phyloP scores from a whole-genome alignment of 768 basidiomycete species.

The Trametes cinnabarina region DNA sequence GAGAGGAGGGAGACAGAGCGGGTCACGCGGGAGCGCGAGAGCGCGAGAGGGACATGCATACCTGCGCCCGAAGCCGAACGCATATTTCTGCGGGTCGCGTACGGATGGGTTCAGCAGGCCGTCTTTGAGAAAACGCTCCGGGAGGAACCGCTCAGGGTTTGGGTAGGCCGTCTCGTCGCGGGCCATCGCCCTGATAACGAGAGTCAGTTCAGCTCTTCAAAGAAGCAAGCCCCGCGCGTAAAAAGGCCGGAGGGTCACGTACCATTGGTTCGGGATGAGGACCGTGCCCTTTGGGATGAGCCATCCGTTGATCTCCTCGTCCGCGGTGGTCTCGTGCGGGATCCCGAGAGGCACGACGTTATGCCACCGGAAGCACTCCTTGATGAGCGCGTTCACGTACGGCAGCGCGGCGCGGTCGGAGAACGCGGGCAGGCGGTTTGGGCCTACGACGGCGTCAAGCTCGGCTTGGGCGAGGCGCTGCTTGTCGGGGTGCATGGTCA shows the following conservation, averaged over 20 bases:
- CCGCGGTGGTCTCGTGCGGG: slow-evolving; percentile 21
- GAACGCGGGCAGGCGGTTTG: slow-evolving; percentile 22
- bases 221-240: too few relatives aligned
- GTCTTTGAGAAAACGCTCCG: slow-evolving; percentile 28
- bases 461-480: slow-evolving; percentile 28
- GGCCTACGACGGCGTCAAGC: slow-evolving; percentile 28
- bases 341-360: slow-evolving; percentile 32
- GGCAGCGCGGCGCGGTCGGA: slow-evolving; percentile 22
- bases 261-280: slow-evolving; percentile 30
- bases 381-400: slow-evolving; percentile 25
- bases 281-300: slow-evolving; percentile 27
- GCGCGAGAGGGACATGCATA: neutral
- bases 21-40: neutral
- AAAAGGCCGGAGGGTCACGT: neutral
- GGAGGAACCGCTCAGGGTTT: slow-evolving; percentile 28
- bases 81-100: neutral
- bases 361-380: slow-evolving; percentile 34
- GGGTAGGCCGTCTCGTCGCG: slow-evolving; percentile 28
- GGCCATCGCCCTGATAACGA: slow-evolving; percentile 27
- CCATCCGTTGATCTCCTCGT: slow-evolving; percentile 26
- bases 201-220: too few relatives aligned
- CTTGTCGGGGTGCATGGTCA: slow-evolving; percentile 34
- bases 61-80: slow-evolving; percentile 12
- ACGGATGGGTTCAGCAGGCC: slow-evolving; percentile 12
- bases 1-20: neutral